Evolutionary conservation across 176 grass and related monocot species (phyloP).

Genomic region (Pontederia paniculata): DNA sequence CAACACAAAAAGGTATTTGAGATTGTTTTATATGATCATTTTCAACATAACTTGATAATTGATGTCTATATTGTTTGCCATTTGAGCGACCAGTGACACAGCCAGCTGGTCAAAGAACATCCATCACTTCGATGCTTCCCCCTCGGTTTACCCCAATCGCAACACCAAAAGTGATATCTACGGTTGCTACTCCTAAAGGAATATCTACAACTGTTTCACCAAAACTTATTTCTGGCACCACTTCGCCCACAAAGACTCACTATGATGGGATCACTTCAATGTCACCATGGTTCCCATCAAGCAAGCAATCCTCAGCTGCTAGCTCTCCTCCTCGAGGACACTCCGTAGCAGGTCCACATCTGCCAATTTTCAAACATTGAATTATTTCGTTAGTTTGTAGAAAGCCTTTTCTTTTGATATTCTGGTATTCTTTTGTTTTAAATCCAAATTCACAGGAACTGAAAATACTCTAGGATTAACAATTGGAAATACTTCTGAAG

Average conservation of each 20-base stretch:
- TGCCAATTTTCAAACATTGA: not conserved
- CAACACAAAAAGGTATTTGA: conserved; percentile 43
- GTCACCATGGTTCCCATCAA: conserved; percentile 92
- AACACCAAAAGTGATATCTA: conserved; percentile 51
- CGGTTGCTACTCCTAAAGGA: conserved; percentile 52
- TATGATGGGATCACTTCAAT: conserved; percentile 52
- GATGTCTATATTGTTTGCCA: conserved; percentile 17
- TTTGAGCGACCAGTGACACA: conserved; percentile 35
- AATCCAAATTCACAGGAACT: too few relatives aligned
- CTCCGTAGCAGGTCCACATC: conserved; percentile 44
- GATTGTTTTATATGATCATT: not conserved
- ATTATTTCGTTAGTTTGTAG: too few relatives aligned
- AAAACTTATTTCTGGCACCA: conserved; percentile 58
- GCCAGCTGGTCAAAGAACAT: conserved; percentile 29
- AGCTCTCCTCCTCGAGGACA: conserved; percentile 58
- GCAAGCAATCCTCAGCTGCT: conserved; percentile 75
- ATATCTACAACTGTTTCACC: conserved; percentile 50
- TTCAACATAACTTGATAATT: not conserved
- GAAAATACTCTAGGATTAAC: too few relatives aligned
- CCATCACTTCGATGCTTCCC: conserved; percentile 25
- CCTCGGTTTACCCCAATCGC: conserved; percentile 47
- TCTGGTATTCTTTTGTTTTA: not conserved
- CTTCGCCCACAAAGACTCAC: conserved; percentile 54
- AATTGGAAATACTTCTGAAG: too few relatives aligned
- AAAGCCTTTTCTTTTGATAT: not conserved